A percentile compares a stretch with the other conserved stretches of the same genome.
These are phyloP conservation scores for Oryza nivara DNA, from an alignment of 176 grass and related monocot species.

Conservation along the genomic window DNA sequence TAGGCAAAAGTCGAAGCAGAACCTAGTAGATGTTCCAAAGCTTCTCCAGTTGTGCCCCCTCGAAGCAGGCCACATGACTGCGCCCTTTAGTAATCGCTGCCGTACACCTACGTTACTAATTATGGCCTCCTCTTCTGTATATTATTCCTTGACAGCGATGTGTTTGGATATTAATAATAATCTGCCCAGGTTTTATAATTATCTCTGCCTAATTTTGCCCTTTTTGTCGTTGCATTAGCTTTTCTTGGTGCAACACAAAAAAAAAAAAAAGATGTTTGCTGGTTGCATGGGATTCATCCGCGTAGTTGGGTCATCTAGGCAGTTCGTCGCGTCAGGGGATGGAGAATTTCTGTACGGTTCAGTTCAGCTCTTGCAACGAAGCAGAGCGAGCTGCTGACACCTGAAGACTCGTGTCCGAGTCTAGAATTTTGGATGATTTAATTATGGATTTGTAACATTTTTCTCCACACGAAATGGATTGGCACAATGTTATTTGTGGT, in stretches of 20 bases:
- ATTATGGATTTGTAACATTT: neutral
- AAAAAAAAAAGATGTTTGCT: neutral
- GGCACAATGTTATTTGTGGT: neutral
- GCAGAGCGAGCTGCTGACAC: neutral
- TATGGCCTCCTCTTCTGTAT: neutral
- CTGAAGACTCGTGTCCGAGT: neutral
- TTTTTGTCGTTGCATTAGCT: neutral
- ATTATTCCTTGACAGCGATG: slow-evolving; percentile 21
- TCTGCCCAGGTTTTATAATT: neutral
- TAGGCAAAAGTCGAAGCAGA: neutral
- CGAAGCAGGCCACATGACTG: neutral
- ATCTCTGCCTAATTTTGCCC: neutral
- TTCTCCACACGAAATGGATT: neutral
- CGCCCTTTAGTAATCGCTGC: slow-evolving; percentile 2
- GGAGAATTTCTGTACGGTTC: slow-evolving; percentile 5
- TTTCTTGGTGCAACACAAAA: neutral
- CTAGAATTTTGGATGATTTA: neutral
- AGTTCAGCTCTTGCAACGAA: neutral
- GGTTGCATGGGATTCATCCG: neutral
- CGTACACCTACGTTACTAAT: slow-evolving; percentile 27
- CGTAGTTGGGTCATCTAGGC: neutral
- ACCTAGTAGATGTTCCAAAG: slow-evolving; percentile 39
- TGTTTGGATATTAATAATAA: neutral
- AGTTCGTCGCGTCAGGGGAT: neutral
- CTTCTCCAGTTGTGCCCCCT: slow-evolving; percentile 34